Evolutionary conservation across 306 rosid genomes (phyloP).

Genomic region (Castanospermum australe): DNA sequence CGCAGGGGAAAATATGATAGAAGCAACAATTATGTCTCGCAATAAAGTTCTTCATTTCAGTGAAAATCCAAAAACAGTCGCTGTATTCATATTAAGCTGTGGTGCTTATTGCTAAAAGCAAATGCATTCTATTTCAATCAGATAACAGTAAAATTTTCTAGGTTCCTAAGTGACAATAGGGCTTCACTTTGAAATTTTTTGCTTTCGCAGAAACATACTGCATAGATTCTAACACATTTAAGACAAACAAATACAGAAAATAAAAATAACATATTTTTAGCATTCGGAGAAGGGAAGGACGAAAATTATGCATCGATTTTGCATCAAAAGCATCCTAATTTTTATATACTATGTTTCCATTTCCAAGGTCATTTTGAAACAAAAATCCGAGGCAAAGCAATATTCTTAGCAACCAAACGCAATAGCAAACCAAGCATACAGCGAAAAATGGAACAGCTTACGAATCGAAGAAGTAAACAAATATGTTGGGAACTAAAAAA

Average conservation of each 20-base stretch:
- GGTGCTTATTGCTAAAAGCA: background rate
- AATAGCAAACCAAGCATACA: background rate
- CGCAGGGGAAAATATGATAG: background rate
- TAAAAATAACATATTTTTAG: background rate
- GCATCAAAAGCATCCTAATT: background rate
- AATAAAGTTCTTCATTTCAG: background rate
- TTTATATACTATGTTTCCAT: background rate
- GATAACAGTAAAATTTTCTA: background rate
- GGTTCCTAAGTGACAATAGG: background rate
- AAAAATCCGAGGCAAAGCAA: background rate
- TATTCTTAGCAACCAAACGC: background rate
- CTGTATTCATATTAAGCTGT: background rate
- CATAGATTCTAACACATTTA: background rate
- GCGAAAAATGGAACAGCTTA: background rate
- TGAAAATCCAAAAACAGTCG: background rate
- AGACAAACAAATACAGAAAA: background rate
- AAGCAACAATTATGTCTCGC: background rate
- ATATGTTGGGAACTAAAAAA: background rate
- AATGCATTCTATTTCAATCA: background rate
- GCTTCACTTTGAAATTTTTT: background rate
- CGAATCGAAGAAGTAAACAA: background rate
- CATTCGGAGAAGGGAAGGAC: background rate
- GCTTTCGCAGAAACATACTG: background rate
- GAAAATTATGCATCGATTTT: background rate
- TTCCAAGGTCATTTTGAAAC: background rate